phyloP scores from a whole-genome alignment of 495 filamentous ascomycete genomes.

The Aspergillus sparsus region DNA sequence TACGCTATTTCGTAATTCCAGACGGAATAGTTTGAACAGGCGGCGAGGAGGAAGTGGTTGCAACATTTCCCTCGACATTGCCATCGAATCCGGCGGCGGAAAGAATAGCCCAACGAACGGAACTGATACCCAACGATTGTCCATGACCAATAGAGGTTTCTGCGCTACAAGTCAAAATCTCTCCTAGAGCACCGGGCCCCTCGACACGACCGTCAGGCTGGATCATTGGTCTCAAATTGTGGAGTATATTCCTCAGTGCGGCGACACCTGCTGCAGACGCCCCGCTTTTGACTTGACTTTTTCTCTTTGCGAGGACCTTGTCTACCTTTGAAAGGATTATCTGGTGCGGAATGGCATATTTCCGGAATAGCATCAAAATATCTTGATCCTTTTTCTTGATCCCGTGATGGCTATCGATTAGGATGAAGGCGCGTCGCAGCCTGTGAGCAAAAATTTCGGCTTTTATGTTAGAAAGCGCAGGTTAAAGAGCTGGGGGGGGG shows the following conservation, averaged over 20 bases:
- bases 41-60: background rate
- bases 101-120: slow-evolving; percentile 54
- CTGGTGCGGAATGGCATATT: slow-evolving; percentile 66
- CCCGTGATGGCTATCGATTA: slow-evolving; percentile 81
- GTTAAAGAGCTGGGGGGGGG: too few relatives aligned
- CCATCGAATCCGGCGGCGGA: slow-evolving; percentile 52
- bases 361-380: slow-evolving; percentile 64
- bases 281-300: slow-evolving; percentile 34
- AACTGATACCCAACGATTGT: slow-evolving; percentile 45
- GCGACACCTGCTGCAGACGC: slow-evolving; percentile 32
- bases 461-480: too few relatives aligned
- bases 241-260: slow-evolving; percentile 33
- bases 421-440: slow-evolving; percentile 75
- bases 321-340: slow-evolving; percentile 87
- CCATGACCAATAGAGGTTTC: slow-evolving; percentile 33
- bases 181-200: slow-evolving; percentile 51
- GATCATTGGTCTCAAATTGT: slow-evolving; percentile 28
- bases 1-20: slow-evolving; percentile 1
- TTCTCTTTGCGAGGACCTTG: slow-evolving; percentile 43
- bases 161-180: slow-evolving; percentile 52
- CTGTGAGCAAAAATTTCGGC: slow-evolving; percentile 19
- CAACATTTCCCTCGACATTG: slow-evolving; percentile 29
- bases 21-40: background rate
- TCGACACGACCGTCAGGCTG: slow-evolving; percentile 36
- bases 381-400: slow-evolving; percentile 70